These are phyloP conservation scores for Paraconiothyrium brasiliense DNA, from an alignment of 2,329 filamentous ascomycete species.

Conservation along the genomic window DNA sequence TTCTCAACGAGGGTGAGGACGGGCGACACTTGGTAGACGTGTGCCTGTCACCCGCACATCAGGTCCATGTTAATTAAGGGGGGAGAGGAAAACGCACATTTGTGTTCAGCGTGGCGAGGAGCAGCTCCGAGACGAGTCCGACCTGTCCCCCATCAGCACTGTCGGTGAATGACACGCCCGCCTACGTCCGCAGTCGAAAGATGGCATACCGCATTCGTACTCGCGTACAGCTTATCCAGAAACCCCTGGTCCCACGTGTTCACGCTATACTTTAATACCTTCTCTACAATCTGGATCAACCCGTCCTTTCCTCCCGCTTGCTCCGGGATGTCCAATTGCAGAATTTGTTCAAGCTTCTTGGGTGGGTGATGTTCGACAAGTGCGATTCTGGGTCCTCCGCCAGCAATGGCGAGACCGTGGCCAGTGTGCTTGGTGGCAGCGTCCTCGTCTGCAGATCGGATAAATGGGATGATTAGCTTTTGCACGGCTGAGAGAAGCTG, in stretches of 20 bases:
- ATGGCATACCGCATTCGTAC: conserved; percentile 76
- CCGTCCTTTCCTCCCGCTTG: conserved; percentile 53
- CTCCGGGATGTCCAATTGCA: conserved; percentile 50
- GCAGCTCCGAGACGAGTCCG: conserved; percentile 83
- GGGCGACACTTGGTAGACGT: conserved; percentile 94
- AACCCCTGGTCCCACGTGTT: conserved; percentile 99
- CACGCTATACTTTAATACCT: conserved; percentile 83
- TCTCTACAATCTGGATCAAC: conserved; percentile 63
- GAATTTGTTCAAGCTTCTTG: conserved; percentile 52
- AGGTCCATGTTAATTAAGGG: neutral
- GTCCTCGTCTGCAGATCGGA: conserved; percentile 73
- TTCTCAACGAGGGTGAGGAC: conserved; percentile 90
- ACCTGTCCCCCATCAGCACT: conserved; percentile 58
- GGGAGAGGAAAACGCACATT: conserved; percentile 65
- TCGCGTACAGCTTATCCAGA: conserved; percentile 93
- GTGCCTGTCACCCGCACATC: conserved; percentile 61
- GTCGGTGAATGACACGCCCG: neutral
- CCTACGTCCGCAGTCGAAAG: neutral
- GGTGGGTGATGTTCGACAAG: conserved; percentile 58
- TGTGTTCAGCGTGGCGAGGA: conserved; percentile 88
- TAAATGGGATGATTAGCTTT: conserved; percentile 73
- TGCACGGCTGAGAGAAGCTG: conserved; percentile 74
- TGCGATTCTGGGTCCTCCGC: conserved; percentile 60
- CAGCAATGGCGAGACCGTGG: conserved; percentile 69
- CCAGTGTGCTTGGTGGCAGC: conserved; percentile 65